Conservation (phyloP, 139 green algal genomes). For the Deuterostichococcus epilithicus region DNA sequence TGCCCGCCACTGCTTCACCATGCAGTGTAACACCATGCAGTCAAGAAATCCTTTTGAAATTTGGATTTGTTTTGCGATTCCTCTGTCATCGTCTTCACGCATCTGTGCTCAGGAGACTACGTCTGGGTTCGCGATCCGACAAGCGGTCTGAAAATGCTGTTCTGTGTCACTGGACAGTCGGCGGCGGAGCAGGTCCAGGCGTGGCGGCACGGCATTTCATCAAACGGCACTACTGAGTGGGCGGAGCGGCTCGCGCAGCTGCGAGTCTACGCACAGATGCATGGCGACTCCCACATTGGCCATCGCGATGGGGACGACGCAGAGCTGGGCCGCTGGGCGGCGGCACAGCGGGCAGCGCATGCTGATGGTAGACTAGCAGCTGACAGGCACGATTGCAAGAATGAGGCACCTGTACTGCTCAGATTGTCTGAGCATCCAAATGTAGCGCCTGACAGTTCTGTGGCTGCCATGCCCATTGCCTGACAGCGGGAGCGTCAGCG, state of each 20-base stretch:
- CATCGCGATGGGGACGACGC: constrained; percentile 54
- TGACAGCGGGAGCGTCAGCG: not conserved
- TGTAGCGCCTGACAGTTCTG: not conserved
- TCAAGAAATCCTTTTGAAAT: not conserved
- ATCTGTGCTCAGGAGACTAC: constrained; percentile 5
- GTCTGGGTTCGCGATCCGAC: no score
- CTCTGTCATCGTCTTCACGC: no score
- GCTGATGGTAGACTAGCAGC: constrained; percentile 19
- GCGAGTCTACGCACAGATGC: constrained; percentile 32
- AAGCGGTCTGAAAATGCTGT: not conserved
- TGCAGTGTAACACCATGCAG: no score
- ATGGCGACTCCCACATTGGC: constrained; percentile 63
- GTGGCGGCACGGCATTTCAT: constrained; percentile 59
- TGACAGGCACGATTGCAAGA: not conserved
- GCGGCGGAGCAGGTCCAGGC: constrained; percentile 25
- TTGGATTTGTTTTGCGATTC: not conserved
- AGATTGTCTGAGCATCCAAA: not conserved
- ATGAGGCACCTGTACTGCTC: not conserved
- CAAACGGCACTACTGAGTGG: constrained; percentile 56
- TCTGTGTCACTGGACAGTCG: constrained; percentile 1
- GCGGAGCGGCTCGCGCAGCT: constrained; percentile 36
- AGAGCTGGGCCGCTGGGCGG: constrained; percentile 53
- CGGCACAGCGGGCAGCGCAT: constrained; percentile 48
- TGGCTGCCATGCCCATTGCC: not conserved
- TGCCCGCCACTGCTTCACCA: no score